Conservation (phyloP, 305 asterid species). For the Petunia hybrid region DNA sequence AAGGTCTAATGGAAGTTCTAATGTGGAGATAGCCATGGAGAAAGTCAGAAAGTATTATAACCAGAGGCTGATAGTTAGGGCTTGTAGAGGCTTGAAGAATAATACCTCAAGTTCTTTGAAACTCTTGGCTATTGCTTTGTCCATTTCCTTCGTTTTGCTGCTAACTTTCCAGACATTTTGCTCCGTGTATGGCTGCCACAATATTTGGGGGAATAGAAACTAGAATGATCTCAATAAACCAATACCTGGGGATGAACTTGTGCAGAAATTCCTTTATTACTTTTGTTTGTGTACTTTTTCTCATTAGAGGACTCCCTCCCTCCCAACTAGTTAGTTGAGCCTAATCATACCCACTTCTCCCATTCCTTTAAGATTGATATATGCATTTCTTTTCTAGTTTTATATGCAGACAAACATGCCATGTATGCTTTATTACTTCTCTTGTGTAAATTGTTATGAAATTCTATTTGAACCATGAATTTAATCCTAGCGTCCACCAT, state of each 20-base stretch:
- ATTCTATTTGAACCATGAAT: no score
- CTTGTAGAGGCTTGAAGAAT: slow-evolving; percentile 35
- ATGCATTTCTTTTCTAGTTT: no score
- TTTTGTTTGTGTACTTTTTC: not conserved
- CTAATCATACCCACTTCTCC: no score
- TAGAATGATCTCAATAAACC: slow-evolving; percentile 13
- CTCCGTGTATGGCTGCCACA: slow-evolving; percentile 39
- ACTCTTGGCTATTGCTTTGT: slow-evolving; percentile 24
- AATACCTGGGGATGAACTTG: not conserved
- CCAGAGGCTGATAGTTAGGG: slow-evolving; percentile 30
- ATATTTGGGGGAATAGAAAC: slow-evolving; percentile 23
- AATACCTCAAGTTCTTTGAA: slow-evolving; percentile 37
- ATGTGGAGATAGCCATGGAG: slow-evolving; percentile 47
- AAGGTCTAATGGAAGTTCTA: slow-evolving; percentile 34
- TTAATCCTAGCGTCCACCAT: no score
- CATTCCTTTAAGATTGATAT: no score
- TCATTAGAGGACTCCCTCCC: no score
- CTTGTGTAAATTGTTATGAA: no score
- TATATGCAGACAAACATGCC: no score
- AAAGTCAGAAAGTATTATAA: slow-evolving; percentile 41
- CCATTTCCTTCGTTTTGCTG: slow-evolving; percentile 33
- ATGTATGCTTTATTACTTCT: no score
- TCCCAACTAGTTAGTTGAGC: no score
- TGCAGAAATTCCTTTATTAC: not conserved
- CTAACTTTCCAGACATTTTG: slow-evolving; percentile 43